Base-by-base conservation (phyloP, 2,329 filamentous ascomycete species). In the Elsinoe australis region DNA sequence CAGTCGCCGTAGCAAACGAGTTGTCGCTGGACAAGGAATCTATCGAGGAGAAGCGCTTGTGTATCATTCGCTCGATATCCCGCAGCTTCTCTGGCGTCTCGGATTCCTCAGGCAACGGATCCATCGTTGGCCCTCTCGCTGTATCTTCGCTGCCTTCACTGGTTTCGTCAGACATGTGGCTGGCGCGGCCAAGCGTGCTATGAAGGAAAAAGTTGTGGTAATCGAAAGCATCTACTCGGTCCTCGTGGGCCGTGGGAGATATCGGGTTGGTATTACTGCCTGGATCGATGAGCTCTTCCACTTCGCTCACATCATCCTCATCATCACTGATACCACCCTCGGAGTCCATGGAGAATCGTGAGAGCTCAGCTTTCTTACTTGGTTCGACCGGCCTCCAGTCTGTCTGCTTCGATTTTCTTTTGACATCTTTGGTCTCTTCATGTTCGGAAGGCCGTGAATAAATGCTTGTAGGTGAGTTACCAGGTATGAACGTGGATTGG, bases 121-220 rank as follows among this genome's bases (percentile, higher is more conserved):
- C 49, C 24, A 36, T 48, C 45, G 52, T 39, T 3, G 59, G 56
- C 54, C 56, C 57, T 52, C 66, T 59, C 7, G 68, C 76, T 1
- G 77, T 79, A 47, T 71, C 74, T 1, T 67, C 68, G 1, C 75
- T 79, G 15, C 67, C 71, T 33, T 62, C 64, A 1, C 72, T 73
- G 56, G 68, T 73, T 51, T 70, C 73, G 58, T 80, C 82, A 42
- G 68, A 64, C 49, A 71, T 65, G 31, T 68, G 63, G 4, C 71
- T 69, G 59, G 87, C 82, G 2, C 76, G 87, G 4, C 87, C 88
- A 76, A 95, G 82, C 8, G 88, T 87, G 56, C 87, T 94, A 64
- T 95, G 88, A 10, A 95, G 73, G 64, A 95, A 95, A 67, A 95
- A 95, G 61, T 94, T 83, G 64, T 95, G 86, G 54, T 96, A 96